Percentiles rank a stretch among this genome's conserved stretches.
Conservation (phyloP, 352 stramenopile species). For the Pythium folliculosum region DNA sequence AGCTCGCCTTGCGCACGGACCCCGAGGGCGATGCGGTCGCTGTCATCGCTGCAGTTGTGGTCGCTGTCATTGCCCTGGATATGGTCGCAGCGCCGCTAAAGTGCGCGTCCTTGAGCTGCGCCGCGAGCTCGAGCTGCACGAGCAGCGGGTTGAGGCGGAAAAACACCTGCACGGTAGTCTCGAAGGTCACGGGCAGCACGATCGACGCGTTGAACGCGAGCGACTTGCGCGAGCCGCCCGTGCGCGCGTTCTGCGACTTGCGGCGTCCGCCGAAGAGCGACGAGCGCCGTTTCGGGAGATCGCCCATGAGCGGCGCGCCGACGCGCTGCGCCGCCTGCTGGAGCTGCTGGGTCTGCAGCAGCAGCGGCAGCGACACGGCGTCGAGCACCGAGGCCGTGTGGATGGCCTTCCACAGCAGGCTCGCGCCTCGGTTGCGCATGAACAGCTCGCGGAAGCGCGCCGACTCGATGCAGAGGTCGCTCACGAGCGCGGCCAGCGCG, state of each 20-base stretch:
- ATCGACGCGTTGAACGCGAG: conserved; percentile 38
- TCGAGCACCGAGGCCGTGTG: conserved; percentile 26
- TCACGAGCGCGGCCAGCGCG: conserved; percentile 42
- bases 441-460: conserved; percentile 47
- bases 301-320: conserved; percentile 5
- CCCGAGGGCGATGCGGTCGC: too few species aligned
- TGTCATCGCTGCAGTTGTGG: too few species aligned
- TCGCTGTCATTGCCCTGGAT: too few species aligned
- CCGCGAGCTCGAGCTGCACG: conserved; percentile 34
- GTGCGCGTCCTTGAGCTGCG: conserved; percentile 26
- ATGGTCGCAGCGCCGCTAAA: conserved; percentile 5
- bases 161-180: conserved; percentile 29
- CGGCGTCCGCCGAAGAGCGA: conserved; percentile 39
- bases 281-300: conserved; percentile 29
- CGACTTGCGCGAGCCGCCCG: conserved; percentile 24
- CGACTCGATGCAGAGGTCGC: conserved; percentile 39
- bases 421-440: conserved; percentile 41
- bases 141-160: conserved; percentile 38
- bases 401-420: conserved; percentile 52
- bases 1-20: too few species aligned
- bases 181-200: conserved; percentile 29
- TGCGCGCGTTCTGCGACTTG: conserved; percentile 20
- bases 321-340: background rate
- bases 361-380: conserved; percentile 4
- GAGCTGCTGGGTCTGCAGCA: conserved; percentile 7